Base-by-base conservation (phyloP, 345 rosid species). In the Streptanthus diversifolius region DNA sequence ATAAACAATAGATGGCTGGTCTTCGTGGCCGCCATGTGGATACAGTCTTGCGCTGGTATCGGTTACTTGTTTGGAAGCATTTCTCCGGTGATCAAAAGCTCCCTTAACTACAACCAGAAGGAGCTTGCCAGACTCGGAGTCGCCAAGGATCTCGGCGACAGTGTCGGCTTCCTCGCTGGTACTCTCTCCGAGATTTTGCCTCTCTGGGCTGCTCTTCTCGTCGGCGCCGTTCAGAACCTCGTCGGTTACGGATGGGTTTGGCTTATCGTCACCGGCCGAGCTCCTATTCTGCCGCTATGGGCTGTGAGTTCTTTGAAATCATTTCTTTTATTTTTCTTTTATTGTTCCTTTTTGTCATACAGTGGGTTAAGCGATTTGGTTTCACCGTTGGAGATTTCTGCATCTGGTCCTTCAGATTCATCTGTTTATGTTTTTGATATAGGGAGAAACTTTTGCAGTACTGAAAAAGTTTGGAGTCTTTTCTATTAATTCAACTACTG, bases 21-120 rank as follows among this genome's bases (percentile, higher is more conserved):
- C 59, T 92, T 95, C 63, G 97, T 95, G 58, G 95, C 96, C 1
- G 96, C 98, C 85, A 95, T 95, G 95, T 95, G 99, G 98, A 86
- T 95, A 66, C 92, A 92, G 80, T 92, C 98, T 0, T 88, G 97
- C 71, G 98, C 98, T 13, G 99, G 99, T 8, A 77, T 88, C 55
- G 98, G 97, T 52, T 95, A 95, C 77, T 60, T 95, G 78, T 95
- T 90, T 76, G 97, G 98, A 37, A 95, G 98, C 81, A 86, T 95
- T 62, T 95, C 99, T 12, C 99, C 99, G 14, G 97, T 89, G 32
- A 90, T 92, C 43, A 95, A 95, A 85, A 89, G 87, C 78, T 88
- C 97, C 2, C 63, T 92, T 78, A 83, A 80, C 72, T 95, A 95
- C 54, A 95, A 95, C 40, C 98, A 95, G 80, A 84, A 71, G 79